Conservation (phyloP, 805 yeast genomes). For the Candida silvicultrix region DNA sequence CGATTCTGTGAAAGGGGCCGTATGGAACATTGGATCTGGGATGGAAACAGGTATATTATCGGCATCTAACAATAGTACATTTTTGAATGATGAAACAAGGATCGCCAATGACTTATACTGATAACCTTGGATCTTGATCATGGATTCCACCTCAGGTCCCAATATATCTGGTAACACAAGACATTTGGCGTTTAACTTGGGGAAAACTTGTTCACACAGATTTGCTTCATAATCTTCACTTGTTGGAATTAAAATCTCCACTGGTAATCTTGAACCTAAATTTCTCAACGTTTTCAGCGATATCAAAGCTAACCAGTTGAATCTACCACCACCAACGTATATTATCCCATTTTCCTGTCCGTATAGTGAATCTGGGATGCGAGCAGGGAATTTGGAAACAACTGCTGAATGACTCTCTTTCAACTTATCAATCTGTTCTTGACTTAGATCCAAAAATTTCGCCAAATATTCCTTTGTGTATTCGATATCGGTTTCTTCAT, state of each 20-base stretch:
- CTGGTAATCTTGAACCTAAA: conserved; percentile 56
- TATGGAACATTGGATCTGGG: conserved; percentile 49
- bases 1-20: conserved; percentile 42
- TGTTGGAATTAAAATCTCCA: conserved; percentile 71
- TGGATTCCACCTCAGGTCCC: conserved; percentile 36
- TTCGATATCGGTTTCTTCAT: conserved; percentile 5
- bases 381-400: conserved; percentile 36
- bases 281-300: conserved; percentile 58
- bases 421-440: conserved; percentile 34
- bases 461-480: conserved; percentile 43
- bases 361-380: not conserved
- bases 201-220: conserved; percentile 55
- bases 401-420: conserved; percentile 37
- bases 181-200: conserved; percentile 59
- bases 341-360: conserved; percentile 45
- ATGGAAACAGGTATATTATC: conserved; percentile 64
- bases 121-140: conserved; percentile 51
- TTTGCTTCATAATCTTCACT: conserved; percentile 59
- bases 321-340: conserved; percentile 76
- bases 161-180: conserved; percentile 55
- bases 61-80: conserved; percentile 66
- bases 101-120: conserved; percentile 68
- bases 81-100: conserved; percentile 65
- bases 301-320: conserved; percentile 63
- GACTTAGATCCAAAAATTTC: conserved; percentile 35